A percentile compares a stretch with the other conserved stretches of the same genome.
Conservation (phyloP, 108 stramenopile species). For the Nitzschia sp. region DNA sequence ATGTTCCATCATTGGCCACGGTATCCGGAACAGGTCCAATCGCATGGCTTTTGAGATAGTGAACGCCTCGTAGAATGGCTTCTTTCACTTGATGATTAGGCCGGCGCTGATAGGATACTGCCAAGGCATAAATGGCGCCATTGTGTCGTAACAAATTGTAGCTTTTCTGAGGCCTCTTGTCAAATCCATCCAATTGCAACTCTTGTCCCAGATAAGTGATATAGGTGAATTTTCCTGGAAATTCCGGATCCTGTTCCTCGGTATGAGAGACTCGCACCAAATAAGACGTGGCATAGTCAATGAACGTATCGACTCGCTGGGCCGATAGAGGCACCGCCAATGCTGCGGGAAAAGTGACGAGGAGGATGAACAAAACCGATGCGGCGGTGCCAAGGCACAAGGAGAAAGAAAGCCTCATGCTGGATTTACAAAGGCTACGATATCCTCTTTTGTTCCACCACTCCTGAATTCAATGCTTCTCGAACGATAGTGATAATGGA, state of each 20-base stretch:
- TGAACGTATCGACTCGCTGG: constrained; percentile 6
- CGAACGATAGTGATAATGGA: too few species aligned
- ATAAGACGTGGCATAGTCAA: constrained; percentile 24
- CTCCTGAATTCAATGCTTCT: too few species aligned
- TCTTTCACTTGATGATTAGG: constrained; percentile 1
- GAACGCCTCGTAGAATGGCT: constrained; percentile 15
- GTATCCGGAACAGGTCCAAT: constrained; percentile 18
- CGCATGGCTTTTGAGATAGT: constrained; percentile 22
- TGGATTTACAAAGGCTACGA: too few species aligned
- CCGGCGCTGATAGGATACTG: constrained; percentile 17
- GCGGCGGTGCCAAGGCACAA: too few species aligned
- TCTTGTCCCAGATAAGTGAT: constrained; percentile 6
- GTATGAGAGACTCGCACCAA: constrained; percentile 32
- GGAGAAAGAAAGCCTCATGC: too few species aligned
- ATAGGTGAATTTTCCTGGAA: constrained; percentile 38
- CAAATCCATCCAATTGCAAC: constrained; percentile 6
- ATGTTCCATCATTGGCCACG: not conserved
- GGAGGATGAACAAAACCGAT: too few species aligned
- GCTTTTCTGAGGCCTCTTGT: not conserved
- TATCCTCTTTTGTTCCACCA: too few species aligned
- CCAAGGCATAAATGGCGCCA: constrained; percentile 36
- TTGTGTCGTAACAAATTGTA: constrained; percentile 42
- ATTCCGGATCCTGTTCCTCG: constrained; percentile 8
- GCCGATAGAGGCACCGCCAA: too few species aligned
- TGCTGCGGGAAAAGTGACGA: too few species aligned